Conservation (phyloP, 495 filamentous ascomycete species). For the Penicillium odoratum region DNA sequence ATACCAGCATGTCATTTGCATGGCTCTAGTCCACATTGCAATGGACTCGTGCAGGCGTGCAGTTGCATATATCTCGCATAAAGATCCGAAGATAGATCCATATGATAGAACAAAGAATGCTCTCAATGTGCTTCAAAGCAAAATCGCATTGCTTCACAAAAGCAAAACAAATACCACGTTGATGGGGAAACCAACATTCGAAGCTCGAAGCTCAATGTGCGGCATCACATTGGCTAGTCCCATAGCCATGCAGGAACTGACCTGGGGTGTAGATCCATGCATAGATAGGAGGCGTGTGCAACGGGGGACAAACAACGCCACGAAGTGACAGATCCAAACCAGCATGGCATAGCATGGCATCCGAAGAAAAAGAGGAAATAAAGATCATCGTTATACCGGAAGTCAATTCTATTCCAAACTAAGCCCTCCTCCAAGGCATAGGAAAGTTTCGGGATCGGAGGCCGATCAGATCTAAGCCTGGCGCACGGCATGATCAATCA, state of each 20-base stretch:
- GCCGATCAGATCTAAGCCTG: not conserved
- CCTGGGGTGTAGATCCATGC: conserved; percentile 18
- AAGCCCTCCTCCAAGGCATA: not conserved
- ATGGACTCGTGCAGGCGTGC: conserved; percentile 2
- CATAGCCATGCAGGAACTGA: conserved; percentile 19
- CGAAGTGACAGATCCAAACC: conserved; percentile 24
- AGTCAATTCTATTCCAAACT: not conserved
- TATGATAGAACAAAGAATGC: not conserved
- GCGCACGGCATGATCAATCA: not conserved
- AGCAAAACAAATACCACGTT: conserved; percentile 14
- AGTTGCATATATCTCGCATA: not conserved
- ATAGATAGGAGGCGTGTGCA: conserved; percentile 19
- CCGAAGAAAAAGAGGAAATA: not conserved
- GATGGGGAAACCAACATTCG: conserved; percentile 22
- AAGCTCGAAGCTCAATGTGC: conserved; percentile 13
- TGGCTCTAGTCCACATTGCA: conserved; percentile 6
- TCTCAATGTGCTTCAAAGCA: not conserved
- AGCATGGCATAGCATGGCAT: conserved; percentile 1
- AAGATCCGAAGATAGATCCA: not conserved
- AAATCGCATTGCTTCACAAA: not conserved
- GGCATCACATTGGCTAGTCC: conserved; percentile 19
- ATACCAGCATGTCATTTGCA: conserved; percentile 6
- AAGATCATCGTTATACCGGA: not conserved
- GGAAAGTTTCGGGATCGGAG: not conserved
- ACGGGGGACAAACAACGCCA: conserved; percentile 18